phyloP scores from a whole-genome alignment of 2,329 filamentous ascomycete genomes.

The Trichoderma lentiforme region DNA sequence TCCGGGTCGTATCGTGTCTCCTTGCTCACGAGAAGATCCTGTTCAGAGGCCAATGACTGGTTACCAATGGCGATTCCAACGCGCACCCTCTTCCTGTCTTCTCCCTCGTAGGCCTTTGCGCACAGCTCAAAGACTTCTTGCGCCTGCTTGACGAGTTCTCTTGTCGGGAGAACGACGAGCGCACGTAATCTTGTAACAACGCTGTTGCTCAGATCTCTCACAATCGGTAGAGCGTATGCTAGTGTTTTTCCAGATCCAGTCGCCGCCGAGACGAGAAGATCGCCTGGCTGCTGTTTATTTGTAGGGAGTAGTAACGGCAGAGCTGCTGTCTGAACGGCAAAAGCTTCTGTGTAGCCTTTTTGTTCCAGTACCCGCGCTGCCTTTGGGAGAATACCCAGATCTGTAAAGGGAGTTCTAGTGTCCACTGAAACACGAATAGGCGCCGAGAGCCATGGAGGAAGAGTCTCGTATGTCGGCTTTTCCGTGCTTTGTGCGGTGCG shows the following conservation, averaged over 20 bases:
- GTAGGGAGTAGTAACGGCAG: constrained; percentile 75
- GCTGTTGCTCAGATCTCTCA: constrained; percentile 68
- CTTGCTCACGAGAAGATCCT: constrained; percentile 45
- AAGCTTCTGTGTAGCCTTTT: constrained; percentile 47
- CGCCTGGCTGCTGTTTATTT: constrained; percentile 60
- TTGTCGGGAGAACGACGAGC: constrained; percentile 83
- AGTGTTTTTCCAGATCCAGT: constrained; percentile 96
- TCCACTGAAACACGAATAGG: constrained; percentile 67
- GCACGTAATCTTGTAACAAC: constrained; percentile 67
- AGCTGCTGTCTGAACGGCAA: constrained; percentile 48
- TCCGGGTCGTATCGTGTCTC: constrained; percentile 64
- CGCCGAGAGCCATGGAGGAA: constrained; percentile 76
- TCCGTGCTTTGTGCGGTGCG: constrained; percentile 55
- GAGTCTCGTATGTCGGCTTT: constrained; percentile 68
- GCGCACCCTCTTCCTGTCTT: constrained; percentile 63
- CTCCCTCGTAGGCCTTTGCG: constrained; percentile 55
- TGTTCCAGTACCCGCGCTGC: constrained; percentile 60
- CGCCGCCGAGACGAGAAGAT: constrained; percentile 85
- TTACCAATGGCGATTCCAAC: constrained; percentile 82
- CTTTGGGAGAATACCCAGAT: constrained; percentile 60
- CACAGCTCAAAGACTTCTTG: constrained; percentile 74
- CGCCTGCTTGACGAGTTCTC: constrained; percentile 86
- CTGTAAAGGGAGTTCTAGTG: constrained; percentile 57
- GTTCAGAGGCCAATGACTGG: constrained; percentile 66
- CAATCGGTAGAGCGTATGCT: constrained; percentile 82